Conservation (phyloP, 345 rosid species). For the Eutrema japonicum region DNA sequence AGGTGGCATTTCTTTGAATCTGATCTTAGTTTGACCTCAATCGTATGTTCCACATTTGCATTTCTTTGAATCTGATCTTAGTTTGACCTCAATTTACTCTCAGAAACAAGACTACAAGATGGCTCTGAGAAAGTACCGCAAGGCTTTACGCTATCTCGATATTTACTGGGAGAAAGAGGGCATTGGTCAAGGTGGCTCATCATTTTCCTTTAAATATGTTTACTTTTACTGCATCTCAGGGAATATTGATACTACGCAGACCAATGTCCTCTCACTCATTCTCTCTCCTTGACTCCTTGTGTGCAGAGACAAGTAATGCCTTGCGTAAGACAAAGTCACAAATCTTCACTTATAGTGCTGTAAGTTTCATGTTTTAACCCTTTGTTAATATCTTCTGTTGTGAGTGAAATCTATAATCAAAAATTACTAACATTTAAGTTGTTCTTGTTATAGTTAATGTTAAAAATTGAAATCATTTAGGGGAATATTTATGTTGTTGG, state of each 20-base stretch:
- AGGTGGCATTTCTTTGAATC: conserved; percentile 49
- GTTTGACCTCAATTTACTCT: background rate
- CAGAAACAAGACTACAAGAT: conserved; percentile 92
- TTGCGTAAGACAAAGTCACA: conserved; percentile 90
- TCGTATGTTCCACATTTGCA: background rate
- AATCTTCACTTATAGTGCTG: conserved; percentile 89
- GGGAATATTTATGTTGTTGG: too few species aligned
- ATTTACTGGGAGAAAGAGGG: conserved; percentile 97
- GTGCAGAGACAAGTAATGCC: conserved; percentile 69
- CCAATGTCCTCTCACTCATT: conserved; percentile 13
- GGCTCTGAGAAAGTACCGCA: conserved; percentile 93
- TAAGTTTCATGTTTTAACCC: conserved; percentile 47
- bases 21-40: background rate
- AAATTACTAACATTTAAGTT: too few species aligned
- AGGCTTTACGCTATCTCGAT: conserved; percentile 85
- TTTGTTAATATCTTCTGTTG: background rate
- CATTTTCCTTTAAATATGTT: conserved; percentile 1
- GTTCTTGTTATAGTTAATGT: too few species aligned
- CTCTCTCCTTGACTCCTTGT: conserved; percentile 9
- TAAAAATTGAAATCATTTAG: too few species aligned
- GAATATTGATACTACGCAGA: background rate
- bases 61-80: conserved; percentile 1
- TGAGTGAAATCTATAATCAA: background rate
- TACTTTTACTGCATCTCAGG: conserved; percentile 9
- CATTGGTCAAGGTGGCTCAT: conserved; percentile 75